Percentiles rank a stretch among this genome's conserved stretches.
These are phyloP conservation scores for Aspergillus caelatus DNA, from an alignment of 2,329 filamentous ascomycete species.

Conservation along the genomic window DNA sequence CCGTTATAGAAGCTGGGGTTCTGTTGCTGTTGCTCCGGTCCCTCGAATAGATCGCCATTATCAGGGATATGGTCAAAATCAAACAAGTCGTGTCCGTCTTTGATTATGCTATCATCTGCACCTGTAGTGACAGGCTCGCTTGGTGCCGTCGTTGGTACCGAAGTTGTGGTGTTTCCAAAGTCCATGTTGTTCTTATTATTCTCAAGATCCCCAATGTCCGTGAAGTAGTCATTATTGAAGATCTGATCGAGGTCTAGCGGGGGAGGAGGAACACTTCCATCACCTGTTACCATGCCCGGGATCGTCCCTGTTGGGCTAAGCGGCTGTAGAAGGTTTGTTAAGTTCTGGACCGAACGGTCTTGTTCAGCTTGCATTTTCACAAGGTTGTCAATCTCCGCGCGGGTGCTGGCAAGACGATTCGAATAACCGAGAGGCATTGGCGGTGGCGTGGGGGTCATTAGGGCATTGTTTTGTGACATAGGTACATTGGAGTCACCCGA, in stretches of 20 bases:
- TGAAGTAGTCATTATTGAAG: constrained; percentile 61
- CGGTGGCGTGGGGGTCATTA: constrained; percentile 58
- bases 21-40: constrained; percentile 24
- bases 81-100: constrained; percentile 45
- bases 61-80: constrained; percentile 43
- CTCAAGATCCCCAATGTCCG: constrained; percentile 42
- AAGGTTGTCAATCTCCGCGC: constrained; percentile 76
- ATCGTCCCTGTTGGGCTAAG: constrained; percentile 79
- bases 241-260: constrained; percentile 61
- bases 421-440: constrained; percentile 55
- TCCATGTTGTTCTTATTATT: constrained; percentile 30
- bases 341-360: constrained; percentile 72
- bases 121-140: constrained; percentile 22
- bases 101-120: constrained; percentile 26
- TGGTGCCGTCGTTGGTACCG: constrained; percentile 20
- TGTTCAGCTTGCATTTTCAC: constrained; percentile 79
- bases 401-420: constrained; percentile 62
- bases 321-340: constrained; percentile 74
- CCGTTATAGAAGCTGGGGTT: constrained; percentile 36
- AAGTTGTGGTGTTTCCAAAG: constrained; percentile 24
- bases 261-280: constrained; percentile 45
- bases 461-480: constrained; percentile 55
- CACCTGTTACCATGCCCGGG: constrained; percentile 61
- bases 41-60: constrained; percentile 37
- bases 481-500: constrained; percentile 42